These are phyloP conservation scores for Panicum miliaceum DNA, from an alignment of 176 grass and related monocot genomes.

Conservation along the genomic window DNA sequence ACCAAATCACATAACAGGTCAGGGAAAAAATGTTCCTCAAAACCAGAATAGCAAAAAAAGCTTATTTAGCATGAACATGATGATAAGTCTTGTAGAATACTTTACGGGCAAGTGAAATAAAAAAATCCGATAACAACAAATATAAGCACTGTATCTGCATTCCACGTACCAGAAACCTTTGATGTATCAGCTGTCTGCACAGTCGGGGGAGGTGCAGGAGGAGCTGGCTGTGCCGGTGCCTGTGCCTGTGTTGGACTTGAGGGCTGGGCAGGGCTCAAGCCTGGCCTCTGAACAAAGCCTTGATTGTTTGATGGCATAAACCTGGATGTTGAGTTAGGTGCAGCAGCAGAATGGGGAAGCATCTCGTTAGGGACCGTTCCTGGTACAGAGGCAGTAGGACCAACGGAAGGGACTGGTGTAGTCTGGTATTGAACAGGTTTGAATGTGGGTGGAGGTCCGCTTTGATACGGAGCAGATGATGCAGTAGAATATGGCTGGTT, in stretches of 20 bases:
- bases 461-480: conserved; percentile 36
- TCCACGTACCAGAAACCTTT: conserved; percentile 83
- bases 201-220: conserved; percentile 78
- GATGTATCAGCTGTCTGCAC: conserved; percentile 92
- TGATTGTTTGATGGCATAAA: conserved; percentile 79
- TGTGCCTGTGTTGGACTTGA: conserved; percentile 79
- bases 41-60: not conserved
- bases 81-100: not conserved
- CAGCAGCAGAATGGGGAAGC: conserved; percentile 62
- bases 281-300: conserved; percentile 68
- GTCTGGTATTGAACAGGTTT: conserved; percentile 61
- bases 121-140: conserved; percentile 17
- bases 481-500: conserved; percentile 50
- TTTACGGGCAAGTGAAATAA: conserved; percentile 21
- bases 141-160: not conserved
- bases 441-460: conserved; percentile 50
- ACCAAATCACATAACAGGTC: not conserved
- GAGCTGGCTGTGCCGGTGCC: conserved; percentile 47
- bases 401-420: conserved; percentile 48
- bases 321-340: conserved; percentile 50
- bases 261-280: conserved; percentile 72
- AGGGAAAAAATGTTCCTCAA: not conserved
- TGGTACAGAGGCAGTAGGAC: conserved; percentile 43
- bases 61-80: not conserved
- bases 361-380: conserved; percentile 55